Base-by-base conservation (phyloP, 352 stramenopile species). In the Phytopythium montanum region DNA sequence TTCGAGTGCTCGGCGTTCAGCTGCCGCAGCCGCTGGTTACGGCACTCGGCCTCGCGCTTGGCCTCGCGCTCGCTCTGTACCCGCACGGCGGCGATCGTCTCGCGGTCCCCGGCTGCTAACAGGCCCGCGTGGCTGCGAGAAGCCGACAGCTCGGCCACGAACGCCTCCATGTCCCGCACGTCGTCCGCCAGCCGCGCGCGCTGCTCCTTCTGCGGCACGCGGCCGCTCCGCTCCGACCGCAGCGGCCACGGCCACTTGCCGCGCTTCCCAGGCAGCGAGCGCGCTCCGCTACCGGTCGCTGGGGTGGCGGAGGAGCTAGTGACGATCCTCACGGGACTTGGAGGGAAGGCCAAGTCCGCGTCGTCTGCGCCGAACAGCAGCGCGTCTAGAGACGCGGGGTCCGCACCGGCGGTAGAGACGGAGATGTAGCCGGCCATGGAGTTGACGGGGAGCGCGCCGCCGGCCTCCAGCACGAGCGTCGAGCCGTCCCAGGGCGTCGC, bases 171-270 rank as follows among this genome's bases (percentile, higher is more conserved):
- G 2, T 56, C 50, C 18, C n/a, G 16, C 29, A 56, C 13, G 33
- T 56, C 50, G 29, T 56, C 29, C 50, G 33, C 14, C 33, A 56
- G 50, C 19, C 31, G 29, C 50, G 31, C 50, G 50, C 29, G 50
- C 33, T 56, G 50, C 50, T 56, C 50, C 33, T 56, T 56, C 50
- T 56, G 50, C 50, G 23, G 48, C 12, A 54, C 50, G 50, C 50
- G 29, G 18, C 18, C 50, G 29, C 18, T 26, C 16, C n/a, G n/a
- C 29, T 56, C 50, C 26, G 50, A 56, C 3, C 50, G 50, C 50
- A 56, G 50, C 31, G 50, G 50, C 50, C 50, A 56, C 50, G 50
- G 50, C 50, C 50, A 56, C 50, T 56, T 38, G 12, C 49, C 19
- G 23, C 23, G 23, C 23, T 34, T 31, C 12, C 12, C 48, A 26